Evolutionary conservation across 371 early-diverging fungal species (phyloP).

Genomic region (Mucor saturninus): DNA sequence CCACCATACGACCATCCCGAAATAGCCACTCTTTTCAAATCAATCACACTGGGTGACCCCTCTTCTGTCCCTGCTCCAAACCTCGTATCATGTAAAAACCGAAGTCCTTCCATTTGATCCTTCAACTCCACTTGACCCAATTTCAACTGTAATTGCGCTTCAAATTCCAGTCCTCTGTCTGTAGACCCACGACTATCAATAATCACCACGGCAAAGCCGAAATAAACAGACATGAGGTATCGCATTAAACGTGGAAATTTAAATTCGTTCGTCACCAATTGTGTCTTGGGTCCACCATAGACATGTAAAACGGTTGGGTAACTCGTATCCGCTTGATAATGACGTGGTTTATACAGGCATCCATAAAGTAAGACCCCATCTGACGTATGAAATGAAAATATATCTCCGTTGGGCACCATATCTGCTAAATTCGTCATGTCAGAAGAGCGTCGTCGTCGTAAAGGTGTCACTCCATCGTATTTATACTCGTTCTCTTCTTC

Average conservation of each 20-base stretch:
- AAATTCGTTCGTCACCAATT: constrained; percentile 76
- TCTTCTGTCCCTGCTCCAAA: constrained; percentile 29
- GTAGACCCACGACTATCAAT: constrained; percentile 80
- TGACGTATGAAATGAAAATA: constrained; percentile 26
- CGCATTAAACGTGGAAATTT: constrained; percentile 69
- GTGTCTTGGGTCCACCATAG: constrained; percentile 71
- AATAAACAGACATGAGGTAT: constrained; percentile 62
- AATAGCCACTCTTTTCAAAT: constrained; percentile 66
- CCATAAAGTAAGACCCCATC: constrained; percentile 56
- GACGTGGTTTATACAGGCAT: constrained; percentile 64
- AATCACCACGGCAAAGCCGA: constrained; percentile 75
- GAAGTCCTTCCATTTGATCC: constrained; percentile 74
- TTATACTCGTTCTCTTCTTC: too few species aligned
- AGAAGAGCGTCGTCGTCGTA: not conserved
- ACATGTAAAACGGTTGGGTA: constrained; percentile 66
- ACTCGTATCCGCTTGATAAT: constrained; percentile 51
- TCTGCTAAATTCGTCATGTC: not conserved
- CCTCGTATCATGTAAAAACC: constrained; percentile 52
- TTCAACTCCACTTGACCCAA: constrained; percentile 71
- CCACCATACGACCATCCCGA: constrained; percentile 82
- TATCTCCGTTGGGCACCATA: constrained; percentile 21
- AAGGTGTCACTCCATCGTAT: too few species aligned
- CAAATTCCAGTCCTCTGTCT: constrained; percentile 74
- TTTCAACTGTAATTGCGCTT: constrained; percentile 54
- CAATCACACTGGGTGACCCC: constrained; percentile 45